A percentile compares a stretch with the other conserved stretches of the same genome.
phyloP scores from a whole-genome alignment of 1,284 basidiomycete species.

The Moniliella sp. region DNA sequence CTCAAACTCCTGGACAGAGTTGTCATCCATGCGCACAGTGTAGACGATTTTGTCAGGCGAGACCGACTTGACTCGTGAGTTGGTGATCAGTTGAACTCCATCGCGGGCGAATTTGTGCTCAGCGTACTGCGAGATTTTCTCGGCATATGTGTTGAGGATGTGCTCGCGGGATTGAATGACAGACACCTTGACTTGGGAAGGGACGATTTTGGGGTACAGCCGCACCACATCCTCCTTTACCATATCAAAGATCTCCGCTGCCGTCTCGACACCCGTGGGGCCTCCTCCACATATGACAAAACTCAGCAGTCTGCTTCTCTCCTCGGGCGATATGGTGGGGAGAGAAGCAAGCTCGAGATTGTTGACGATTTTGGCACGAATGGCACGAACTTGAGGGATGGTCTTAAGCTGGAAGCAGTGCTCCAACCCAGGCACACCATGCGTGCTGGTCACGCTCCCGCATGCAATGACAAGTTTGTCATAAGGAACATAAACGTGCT shows the following conservation, averaged over 20 bases:
- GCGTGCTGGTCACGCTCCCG: constrained; percentile 70
- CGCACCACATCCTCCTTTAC: constrained; percentile 76
- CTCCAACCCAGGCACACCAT: constrained; percentile 75
- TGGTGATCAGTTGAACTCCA: constrained; percentile 59
- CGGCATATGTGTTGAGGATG: constrained; percentile 73
- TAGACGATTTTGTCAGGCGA: constrained; percentile 53
- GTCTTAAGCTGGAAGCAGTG: constrained; percentile 90
- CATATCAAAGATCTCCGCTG: constrained; percentile 49
- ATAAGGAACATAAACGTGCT: constrained; percentile 28
- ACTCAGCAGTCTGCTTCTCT: constrained; percentile 67
- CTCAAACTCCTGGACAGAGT: constrained; percentile 40
- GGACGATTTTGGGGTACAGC: constrained; percentile 72
- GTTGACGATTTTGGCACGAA: constrained; percentile 65
- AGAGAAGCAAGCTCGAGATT: constrained; percentile 80
- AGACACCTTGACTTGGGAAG: constrained; percentile 66
- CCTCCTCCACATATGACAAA: constrained; percentile 94
- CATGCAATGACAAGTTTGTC: constrained; percentile 74
- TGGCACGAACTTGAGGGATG: constrained; percentile 65
- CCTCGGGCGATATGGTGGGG: constrained; percentile 67
- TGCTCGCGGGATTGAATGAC: constrained; percentile 84
- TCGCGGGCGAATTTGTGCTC: constrained; percentile 57
- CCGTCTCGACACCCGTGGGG: constrained; percentile 50
- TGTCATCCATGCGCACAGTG: constrained; percentile 26
- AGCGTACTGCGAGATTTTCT: constrained; percentile 81
- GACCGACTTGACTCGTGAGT: constrained; percentile 62